Base-by-base conservation (phyloP, 1,139 yeast species). In the Hansenula lynferdii region DNA sequence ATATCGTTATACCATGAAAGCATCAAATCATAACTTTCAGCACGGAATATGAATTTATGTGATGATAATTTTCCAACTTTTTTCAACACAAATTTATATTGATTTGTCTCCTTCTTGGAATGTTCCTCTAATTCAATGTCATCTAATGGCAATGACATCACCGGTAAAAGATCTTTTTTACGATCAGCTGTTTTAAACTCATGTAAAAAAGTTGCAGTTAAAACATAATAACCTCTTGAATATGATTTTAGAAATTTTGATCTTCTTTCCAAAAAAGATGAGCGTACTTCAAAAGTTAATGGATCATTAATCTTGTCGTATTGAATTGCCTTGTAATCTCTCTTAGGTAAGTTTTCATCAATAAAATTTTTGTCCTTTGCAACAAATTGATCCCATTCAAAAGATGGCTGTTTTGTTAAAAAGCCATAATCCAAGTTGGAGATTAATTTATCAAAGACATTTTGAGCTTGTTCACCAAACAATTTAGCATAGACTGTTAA, bases 1-100 rank as follows among this genome's bases (percentile, higher is more conserved):
- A 90, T 70, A 56, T 85, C 95, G 47, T 75, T 75, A 60, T 76
- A 86, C 98, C 98, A 92, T 21, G 72, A 75, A 54, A 83, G 77
- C 90, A 89, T 84, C 35, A 74, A 67, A 34, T 79, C 82, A 54
- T 84, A 84, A 34, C 83, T 75, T 54, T 85, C 90, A 19, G 95
- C 82, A 52, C 96, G 73, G 65, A 92, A 90, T 10, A 89, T 95
- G 87, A 94, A 89, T 54, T 87, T 89, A 63, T 90, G 97, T 37
- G 87, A 85, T 49, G 83, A 84, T 30, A 78, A 60, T 29, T 74
- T 54, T 10, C 90, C 89, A 48, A 77, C 77, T 49, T 83, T 80
- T 50, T 81, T 85, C 44, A 92, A 69, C 17, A 87, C 85, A 63
- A 92, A 92, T 62, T 87, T 89, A 64, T 81, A 85, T 28, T 72